Conservation (phyloP, 169 alveolate genomes). For the Plasmodium chabaudi region DNA sequence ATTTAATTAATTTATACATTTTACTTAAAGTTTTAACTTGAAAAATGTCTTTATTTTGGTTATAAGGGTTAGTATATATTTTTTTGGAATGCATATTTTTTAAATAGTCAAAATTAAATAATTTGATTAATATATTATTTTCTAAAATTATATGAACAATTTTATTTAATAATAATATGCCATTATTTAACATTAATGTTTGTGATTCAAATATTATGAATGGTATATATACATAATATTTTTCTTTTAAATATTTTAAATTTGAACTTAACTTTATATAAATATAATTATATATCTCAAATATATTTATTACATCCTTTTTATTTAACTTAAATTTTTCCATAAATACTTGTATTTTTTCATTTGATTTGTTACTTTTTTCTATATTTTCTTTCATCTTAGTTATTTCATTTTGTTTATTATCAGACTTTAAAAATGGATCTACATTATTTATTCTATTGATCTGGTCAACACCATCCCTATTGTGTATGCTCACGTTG, state of each 20-base stretch:
- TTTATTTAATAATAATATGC: constrained; percentile 33
- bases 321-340: constrained; percentile 26
- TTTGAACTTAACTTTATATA: constrained; percentile 27
- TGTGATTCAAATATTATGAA: constrained; percentile 64
- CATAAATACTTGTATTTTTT: constrained; percentile 9
- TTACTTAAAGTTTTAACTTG: constrained; percentile 45
- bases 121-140: constrained; percentile 16
- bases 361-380: background rate
- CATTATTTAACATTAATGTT: constrained; percentile 31
- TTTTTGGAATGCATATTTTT: background rate
- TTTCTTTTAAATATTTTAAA: constrained; percentile 35
- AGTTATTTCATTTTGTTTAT: background rate
- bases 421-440: background rate
- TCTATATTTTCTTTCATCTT: background rate
- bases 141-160: constrained; percentile 19
- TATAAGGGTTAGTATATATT: background rate
- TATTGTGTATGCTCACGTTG: background rate
- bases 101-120: constrained; percentile 25
- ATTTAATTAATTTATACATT: constrained; percentile 55
- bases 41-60: constrained; percentile 18
- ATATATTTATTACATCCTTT: constrained; percentile 6
- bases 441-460: background rate
- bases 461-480: background rate
- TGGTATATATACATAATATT: constrained; percentile 67
- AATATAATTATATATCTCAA: constrained; percentile 38